Evolutionary conservation across 2,329 filamentous ascomycete genomes (phyloP), one percentile per base, ranked within the genome.

Genomic region (Fusarium sp.): DNA sequence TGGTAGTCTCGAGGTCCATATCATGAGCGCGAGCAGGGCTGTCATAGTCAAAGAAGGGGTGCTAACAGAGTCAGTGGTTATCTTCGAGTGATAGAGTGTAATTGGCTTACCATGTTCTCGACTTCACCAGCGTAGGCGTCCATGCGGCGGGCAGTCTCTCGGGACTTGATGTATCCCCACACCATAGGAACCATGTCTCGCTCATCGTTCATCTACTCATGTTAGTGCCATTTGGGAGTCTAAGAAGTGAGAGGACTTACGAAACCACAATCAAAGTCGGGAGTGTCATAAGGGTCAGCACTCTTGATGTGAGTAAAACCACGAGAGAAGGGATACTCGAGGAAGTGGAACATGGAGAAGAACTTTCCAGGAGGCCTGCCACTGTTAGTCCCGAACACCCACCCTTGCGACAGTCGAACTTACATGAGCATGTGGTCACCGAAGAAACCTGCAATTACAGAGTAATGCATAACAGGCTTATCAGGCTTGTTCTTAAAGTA

Each of bases 381-480:
- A 78, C 80, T 8, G 22, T 74, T 25, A 76, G 63, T 16, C 27
- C 22, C 12, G 0, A 2, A 1, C 2, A 24, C 15, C 14, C 2
- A n/a, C 1, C 12, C 9, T 3, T 7, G 8, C 3, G 1, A 3
- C 2, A 3, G 0, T 8, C 7, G 1, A 3, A 64, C 83, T 75
- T 73, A 84, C 86, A 88, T 86, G 47, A 88, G 79, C 84, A 88
- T 88, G 72, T 88, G 87, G 77, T 89, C 87, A 30, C 87, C 87
- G 32, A 88, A 88, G 84, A 85, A 88, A 68, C 90, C 90, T 18
- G 91, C 83, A 75, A 95, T 94, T 59, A 94, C 88, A 3, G 87
- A 91, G 81, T 95, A 95, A 77, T 95, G 92, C 92, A 95, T 95
- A 45, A 95, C 92, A 0, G 92, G 92, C 85, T 95, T 95, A 80